Percentiles rank a stretch among this genome's conserved stretches.
Evolutionary conservation across 306 rosid genomes (phyloP).

Genomic region (Castanea mollissima): DNA sequence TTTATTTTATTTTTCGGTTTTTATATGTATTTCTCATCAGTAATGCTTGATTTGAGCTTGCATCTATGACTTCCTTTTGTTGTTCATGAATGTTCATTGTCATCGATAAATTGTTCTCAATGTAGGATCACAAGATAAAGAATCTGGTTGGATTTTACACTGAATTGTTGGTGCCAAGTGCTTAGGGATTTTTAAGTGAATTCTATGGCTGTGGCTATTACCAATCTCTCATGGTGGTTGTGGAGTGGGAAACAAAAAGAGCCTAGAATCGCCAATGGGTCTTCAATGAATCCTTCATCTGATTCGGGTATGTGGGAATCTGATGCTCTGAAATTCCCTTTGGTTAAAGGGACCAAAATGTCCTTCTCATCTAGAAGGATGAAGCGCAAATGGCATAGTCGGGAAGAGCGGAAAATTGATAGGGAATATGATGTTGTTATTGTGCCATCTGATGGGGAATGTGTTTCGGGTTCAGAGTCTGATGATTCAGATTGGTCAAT

Average conservation of each 20-base stretch:
- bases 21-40: neutral
- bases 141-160: neutral
- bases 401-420: slow-evolving; percentile 84
- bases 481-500: slow-evolving; percentile 95
- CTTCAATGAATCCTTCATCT: slow-evolving; percentile 49
- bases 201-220: slow-evolving; percentile 77
- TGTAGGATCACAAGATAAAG: neutral
- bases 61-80: neutral
- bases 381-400: slow-evolving; percentile 84
- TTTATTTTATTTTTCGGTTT: neutral
- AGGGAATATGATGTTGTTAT: slow-evolving; percentile 82
- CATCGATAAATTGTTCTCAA: slow-evolving; percentile 16
- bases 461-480: slow-evolving; percentile 83
- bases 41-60: slow-evolving; percentile 6
- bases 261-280: slow-evolving; percentile 53
- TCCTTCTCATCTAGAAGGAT: slow-evolving; percentile 73
- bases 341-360: slow-evolving; percentile 44
- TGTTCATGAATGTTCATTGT: slow-evolving; percentile 11
- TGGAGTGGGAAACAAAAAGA: slow-evolving; percentile 85
- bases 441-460: slow-evolving; percentile 90
- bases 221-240: slow-evolving; percentile 86
- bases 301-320: slow-evolving; percentile 64
- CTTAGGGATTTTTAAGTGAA: neutral
- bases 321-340: slow-evolving; percentile 67
- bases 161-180: slow-evolving; percentile 6